A percentile compares a stretch with the other conserved stretches of the same genome.
Conservation (phyloP, 2,329 filamentous ascomycete species). For the Coniochaeta hoffmannii region DNA sequence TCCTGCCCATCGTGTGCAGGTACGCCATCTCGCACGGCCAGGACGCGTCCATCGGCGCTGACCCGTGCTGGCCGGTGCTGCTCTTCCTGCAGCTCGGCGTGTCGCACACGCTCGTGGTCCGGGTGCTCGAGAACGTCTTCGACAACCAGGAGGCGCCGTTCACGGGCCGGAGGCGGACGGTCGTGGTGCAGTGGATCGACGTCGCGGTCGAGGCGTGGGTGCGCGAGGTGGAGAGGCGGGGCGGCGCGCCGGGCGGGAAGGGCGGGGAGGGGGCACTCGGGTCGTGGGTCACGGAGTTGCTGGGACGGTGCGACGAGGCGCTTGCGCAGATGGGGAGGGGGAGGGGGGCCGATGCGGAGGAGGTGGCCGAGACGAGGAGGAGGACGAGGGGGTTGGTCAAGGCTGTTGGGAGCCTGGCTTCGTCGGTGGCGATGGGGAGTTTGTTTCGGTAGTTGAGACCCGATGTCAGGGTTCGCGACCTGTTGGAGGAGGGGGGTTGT, state of each 20-base stretch:
- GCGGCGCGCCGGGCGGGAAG: constrained; percentile 27
- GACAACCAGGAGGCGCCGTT: constrained; percentile 54
- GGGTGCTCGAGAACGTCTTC: constrained; percentile 49
- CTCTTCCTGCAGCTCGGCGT: constrained; percentile 49
- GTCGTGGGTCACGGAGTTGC: constrained; percentile 40
- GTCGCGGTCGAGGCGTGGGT: constrained; percentile 42
- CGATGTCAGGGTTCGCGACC: too few relatives aligned
- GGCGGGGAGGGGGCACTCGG: constrained; percentile 26
- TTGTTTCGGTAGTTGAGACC: too few relatives aligned
- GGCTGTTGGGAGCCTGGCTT: neutral
- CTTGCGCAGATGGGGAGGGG: constrained; percentile 13
- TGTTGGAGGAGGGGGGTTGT: too few relatives aligned
- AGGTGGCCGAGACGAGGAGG: constrained; percentile 15
- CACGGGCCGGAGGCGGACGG: constrained; percentile 39
- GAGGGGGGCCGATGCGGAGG: constrained; percentile 8
- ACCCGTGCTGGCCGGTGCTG: constrained; percentile 49
- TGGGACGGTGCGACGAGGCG: constrained; percentile 41
- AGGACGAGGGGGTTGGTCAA: constrained; percentile 1
- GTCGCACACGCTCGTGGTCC: constrained; percentile 47
- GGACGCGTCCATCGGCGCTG: constrained; percentile 49
- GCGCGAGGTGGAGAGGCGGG: constrained; percentile 39
- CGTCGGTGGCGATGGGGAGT: neutral
- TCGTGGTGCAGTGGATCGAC: constrained; percentile 48
- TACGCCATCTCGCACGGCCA: constrained; percentile 54
- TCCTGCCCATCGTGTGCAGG: constrained; percentile 55